Percentiles rank a stretch among this genome's conserved stretches.
Evolutionary conservation across 257 asterid species (phyloP).

Genomic region (Coffea eugenioides): DNA sequence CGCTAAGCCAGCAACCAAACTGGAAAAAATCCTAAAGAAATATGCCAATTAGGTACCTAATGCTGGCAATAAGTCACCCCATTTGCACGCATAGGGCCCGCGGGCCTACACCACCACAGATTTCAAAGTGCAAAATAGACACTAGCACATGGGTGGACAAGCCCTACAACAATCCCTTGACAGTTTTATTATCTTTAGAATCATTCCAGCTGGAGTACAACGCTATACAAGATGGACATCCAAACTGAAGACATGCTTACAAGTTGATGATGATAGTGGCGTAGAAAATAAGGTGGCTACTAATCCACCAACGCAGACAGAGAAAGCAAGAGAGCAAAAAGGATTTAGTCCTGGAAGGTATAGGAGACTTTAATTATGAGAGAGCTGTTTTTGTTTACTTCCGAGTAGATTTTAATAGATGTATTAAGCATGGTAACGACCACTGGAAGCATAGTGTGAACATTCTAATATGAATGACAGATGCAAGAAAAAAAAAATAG

Average conservation of each 20-base stretch:
- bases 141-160: conserved; percentile 21
- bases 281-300: not conserved
- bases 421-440: not conserved
- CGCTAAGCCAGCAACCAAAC: not conserved
- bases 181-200: conserved; percentile 2
- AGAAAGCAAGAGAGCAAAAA: not conserved
- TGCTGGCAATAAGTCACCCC: conserved; percentile 1
- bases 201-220: conserved; percentile 21
- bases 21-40: not conserved
- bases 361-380: not conserved
- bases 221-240: not conserved
- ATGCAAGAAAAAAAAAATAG: not conserved
- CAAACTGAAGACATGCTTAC: not conserved
- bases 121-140: conserved; percentile 8
- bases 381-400: not conserved
- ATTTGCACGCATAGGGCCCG: conserved; percentile 8
- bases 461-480: not conserved
- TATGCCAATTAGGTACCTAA: conserved; percentile 2
- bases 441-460: not conserved
- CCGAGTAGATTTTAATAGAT: not conserved
- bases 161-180: conserved; percentile 3
- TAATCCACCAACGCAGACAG: not conserved
- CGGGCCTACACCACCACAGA: not conserved
- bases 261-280: not conserved
- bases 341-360: not conserved